A percentile compares a stretch with the other conserved stretches of the same genome.
These are phyloP conservation scores for Pseudocercospora eumusae DNA, from an alignment of 2,329 filamentous ascomycete species.

Conservation along the genomic window DNA sequence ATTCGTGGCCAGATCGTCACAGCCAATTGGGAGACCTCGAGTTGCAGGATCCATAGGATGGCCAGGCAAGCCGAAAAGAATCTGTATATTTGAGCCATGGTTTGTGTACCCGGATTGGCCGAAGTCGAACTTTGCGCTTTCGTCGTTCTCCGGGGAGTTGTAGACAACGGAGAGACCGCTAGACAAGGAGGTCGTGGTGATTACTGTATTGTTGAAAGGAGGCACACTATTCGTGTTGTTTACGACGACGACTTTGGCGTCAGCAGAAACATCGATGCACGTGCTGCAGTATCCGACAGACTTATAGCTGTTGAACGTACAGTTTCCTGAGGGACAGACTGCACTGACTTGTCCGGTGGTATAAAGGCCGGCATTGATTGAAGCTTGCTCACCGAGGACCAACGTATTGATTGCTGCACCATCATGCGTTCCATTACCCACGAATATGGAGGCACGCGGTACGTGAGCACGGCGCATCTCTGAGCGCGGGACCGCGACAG, in stretches of 20 bases:
- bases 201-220: background rate
- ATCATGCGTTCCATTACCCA: slow-evolving; percentile 10
- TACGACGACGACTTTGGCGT: background rate
- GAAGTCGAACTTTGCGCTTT: background rate
- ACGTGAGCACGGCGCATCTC: background rate
- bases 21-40: background rate
- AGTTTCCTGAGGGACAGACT: slow-evolving; percentile 18
- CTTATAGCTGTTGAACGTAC: slow-evolving; percentile 14
- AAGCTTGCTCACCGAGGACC: slow-evolving; percentile 14
- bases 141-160: background rate
- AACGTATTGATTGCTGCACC: slow-evolving; percentile 5
- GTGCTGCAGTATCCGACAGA: slow-evolving; percentile 19
- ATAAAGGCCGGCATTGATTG: slow-evolving; percentile 17
- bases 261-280: slow-evolving; percentile 16
- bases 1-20: slow-evolving; percentile 13
- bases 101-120: background rate
- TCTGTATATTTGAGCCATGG: background rate
- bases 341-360: background rate
- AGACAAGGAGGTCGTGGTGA: background rate
- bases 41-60: slow-evolving; percentile 10
- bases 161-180: background rate
- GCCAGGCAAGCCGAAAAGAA: slow-evolving; percentile 4
- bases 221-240: background rate
- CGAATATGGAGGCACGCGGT: slow-evolving; percentile 16
- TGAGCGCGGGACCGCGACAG: background rate